These are phyloP conservation scores for Auricularia sp. DNA, from an alignment of 768 basidiomycete species.

Conservation along the genomic window DNA sequence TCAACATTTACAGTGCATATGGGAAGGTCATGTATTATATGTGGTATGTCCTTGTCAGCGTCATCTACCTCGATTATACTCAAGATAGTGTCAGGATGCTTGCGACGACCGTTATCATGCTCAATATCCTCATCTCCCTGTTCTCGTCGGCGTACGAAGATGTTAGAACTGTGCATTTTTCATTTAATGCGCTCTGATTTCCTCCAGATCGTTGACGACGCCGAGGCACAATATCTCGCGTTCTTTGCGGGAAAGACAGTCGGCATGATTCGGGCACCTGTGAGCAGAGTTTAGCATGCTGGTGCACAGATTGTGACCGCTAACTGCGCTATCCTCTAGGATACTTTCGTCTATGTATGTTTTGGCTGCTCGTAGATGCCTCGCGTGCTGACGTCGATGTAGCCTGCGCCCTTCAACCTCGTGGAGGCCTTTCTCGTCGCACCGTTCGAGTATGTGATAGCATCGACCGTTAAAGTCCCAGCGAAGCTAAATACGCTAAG, in stretches of 20 bases:
- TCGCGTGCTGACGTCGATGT: conserved; percentile 29
- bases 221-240: conserved; percentile 81
- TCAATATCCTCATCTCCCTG: conserved; percentile 92
- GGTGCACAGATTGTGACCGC: not conserved
- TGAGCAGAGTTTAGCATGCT: not conserved
- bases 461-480: conserved; percentile 2
- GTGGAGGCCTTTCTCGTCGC: conserved; percentile 71
- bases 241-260: conserved; percentile 87
- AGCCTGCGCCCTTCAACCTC: conserved; percentile 89
- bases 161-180: conserved; percentile 31
- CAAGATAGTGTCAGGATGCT: conserved; percentile 60
- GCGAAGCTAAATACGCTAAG: conserved; percentile 22
- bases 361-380: not conserved
- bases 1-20: conserved; percentile 15
- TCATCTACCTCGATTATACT: not conserved
- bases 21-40: conserved; percentile 72
- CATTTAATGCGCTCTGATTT: not conserved
- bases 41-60: conserved; percentile 30
- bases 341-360: not conserved
- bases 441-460: conserved; percentile 65
- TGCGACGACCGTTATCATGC: conserved; percentile 68
- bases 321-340: not conserved
- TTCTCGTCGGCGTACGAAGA: conserved; percentile 90
- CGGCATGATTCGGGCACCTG: conserved; percentile 77
- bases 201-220: conserved; percentile 63